Base-by-base conservation (phyloP, 768 basidiomycete species). In the Chalciporus piperatus region DNA sequence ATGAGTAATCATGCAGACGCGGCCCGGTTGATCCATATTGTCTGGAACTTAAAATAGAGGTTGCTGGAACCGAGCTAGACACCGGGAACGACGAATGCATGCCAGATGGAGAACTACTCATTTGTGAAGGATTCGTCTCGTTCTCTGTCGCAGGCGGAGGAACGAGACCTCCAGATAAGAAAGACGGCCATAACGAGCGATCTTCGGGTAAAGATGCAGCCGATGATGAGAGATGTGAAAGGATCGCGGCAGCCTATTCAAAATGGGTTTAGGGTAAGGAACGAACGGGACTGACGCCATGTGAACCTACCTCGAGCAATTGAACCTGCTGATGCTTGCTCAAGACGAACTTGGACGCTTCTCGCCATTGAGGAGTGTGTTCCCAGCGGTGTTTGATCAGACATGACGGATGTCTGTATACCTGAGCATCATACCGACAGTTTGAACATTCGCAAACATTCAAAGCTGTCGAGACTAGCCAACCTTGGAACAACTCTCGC, bases 361-460 rank as follows among this genome's bases (percentile, higher is more conserved):
- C 91, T 40, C 89, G 86, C 96, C 96, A 98, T 62, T 97, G 93
- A 17, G 91, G 90, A 30, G 90, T 92, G 65, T 96, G 92, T 64
- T 98, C 95, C 96, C 96, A 98, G 30, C 96, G 88, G 65, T 98
- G 96, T 70, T 98, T 98, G 70, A 95, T 90, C 43, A 98, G 76
- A 70, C 95, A 98, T 12, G 89, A 92, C 3, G 93, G 93, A 70
- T 98, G 95, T 47, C 88, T 84, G 68, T 91, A 92, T 35, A 90
- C 83, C 88, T 90, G 64, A 23, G 35, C 27, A 50, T 38, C 14
- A 37, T 47, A 46, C 13, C 30, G 19, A 22, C 23, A 39, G 52
- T 27, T 47, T 22, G 45, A 48, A 32, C 23, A 47, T 37, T 27
- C 40, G 48, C 35, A 20, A 51, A 44, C 35, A 45, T 45, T 55